Evolutionary conservation across 805 yeast species (phyloP).

Genomic region (Schwanniomyces polymorphus): DNA sequence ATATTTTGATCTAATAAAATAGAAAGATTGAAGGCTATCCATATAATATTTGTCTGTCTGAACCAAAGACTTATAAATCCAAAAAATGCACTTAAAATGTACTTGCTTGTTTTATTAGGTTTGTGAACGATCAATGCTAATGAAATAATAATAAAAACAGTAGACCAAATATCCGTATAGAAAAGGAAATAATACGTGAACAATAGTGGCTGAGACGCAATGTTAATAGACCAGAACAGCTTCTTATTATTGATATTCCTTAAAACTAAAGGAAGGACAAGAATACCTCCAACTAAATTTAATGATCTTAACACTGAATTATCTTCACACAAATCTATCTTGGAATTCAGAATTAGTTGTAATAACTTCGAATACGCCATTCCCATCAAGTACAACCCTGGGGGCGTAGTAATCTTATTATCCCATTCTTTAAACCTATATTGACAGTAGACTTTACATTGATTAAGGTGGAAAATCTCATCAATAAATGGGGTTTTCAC

Average conservation of each 20-base stretch:
- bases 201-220: conserved; percentile 63
- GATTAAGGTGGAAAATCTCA: conserved; percentile 84
- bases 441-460: conserved; percentile 64
- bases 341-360: neutral
- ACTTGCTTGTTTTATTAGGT: conserved; percentile 17
- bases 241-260: conserved; percentile 8
- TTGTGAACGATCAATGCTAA: conserved; percentile 44
- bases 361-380: conserved; percentile 37
- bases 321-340: conserved; percentile 13
- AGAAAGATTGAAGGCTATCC: conserved; percentile 68
- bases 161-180: conserved; percentile 94
- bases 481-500: conserved; percentile 52
- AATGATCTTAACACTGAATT: conserved; percentile 35
- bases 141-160: conserved; percentile 61
- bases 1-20: conserved; percentile 51
- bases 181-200: conserved; percentile 72
- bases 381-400: conserved; percentile 72
- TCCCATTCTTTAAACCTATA: conserved; percentile 76
- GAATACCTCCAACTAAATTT: conserved; percentile 66
- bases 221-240: conserved; percentile 26
- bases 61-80: conserved; percentile 68
- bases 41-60: conserved; percentile 89
- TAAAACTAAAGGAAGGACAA: conserved; percentile 51
- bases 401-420: conserved; percentile 93
- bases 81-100: conserved; percentile 47